Evolutionary conservation across 192 early-diverging fungal species (phyloP).

Genomic region (Coemansia sp.): DNA sequence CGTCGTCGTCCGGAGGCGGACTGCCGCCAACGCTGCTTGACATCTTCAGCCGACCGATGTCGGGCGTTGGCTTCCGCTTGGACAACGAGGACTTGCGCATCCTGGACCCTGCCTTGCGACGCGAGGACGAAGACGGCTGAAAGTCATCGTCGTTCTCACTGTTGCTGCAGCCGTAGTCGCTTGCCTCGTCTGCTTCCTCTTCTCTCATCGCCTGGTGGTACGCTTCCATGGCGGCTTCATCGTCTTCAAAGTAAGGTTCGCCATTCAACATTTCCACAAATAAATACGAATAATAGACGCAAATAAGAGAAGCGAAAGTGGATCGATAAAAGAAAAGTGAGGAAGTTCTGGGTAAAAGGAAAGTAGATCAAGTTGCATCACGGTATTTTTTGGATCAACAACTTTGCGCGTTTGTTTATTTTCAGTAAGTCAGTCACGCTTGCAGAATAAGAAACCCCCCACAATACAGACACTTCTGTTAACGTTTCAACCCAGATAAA

Average conservation of each 20-base stretch:
- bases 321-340: background rate
- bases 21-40: conserved; percentile 25
- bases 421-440: too few relatives aligned
- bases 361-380: too few relatives aligned
- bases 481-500: too few relatives aligned
- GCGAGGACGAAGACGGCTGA: conserved; percentile 18
- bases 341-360: too few relatives aligned
- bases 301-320: background rate
- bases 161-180: conserved; percentile 8
- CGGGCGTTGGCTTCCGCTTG: conserved; percentile 33
- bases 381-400: too few relatives aligned
- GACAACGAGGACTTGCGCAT: background rate
- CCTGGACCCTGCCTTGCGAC: conserved; percentile 11
- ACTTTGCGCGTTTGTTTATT: too few relatives aligned
- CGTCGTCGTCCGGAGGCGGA: conserved; percentile 7
- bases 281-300: background rate
- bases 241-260: conserved; percentile 49
- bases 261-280: conserved; percentile 42
- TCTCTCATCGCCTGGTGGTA: conserved; percentile 28
- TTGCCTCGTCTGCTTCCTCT: conserved; percentile 6
- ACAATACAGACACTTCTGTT: too few relatives aligned
- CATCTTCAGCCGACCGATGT: conserved; percentile 38
- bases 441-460: too few relatives aligned
- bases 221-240: conserved; percentile 52
- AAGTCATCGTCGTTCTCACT: conserved; percentile 35